Base-by-base conservation (phyloP, 2,329 filamentous ascomycete genomes). In the Diaporthe aspalathi region DNA sequence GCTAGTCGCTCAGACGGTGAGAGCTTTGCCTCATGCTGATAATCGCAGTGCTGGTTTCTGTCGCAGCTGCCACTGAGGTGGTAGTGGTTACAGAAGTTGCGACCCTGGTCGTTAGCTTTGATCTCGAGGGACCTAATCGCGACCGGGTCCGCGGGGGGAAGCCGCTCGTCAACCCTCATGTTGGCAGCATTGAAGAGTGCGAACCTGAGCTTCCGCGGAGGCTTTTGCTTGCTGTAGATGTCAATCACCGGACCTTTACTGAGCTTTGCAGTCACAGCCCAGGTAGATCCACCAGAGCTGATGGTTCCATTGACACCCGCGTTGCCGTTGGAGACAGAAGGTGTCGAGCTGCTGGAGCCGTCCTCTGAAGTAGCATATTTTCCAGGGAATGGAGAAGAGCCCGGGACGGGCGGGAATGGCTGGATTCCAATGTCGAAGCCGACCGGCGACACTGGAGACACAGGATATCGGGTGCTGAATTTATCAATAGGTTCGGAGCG, bases 401-500 rank as follows among this genome's bases (percentile, higher is more conserved):
- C 43, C 32, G 40, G 60, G 9, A 50, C 62, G 5, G 71, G 62
- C 11, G 71, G 71, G 12, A 72, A 72, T 1, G 71, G 71, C 49
- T 72, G 62, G 3, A 72, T 72, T 17, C 71, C 71, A 11, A 72
- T 70, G 38, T 71, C 65, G 11, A 50, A 52, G 43, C 38, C 38
- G 16, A 5, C 12, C 20, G n/a, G 57, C n/a, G 35, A 38, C 32
- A 32, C 32, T 53, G 32, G 43, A 17, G 43, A 63, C 27, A 49
- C 7, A 24, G 43, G 43, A 49, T 49, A 49, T 38, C 60, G 45
- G 12, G 40, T 16, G 20, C 45, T 62, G 43, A 43, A 17, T 29
- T 45, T 70, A 29, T 62, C 49, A 45, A 79, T 65, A 32, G 76
- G 75, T 35, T 80, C 77, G 0, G 78, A 78, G 27, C 77, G 76